Conservation (phyloP, 2,329 filamentous ascomycete species). For the Trichoderma endophyticum region DNA sequence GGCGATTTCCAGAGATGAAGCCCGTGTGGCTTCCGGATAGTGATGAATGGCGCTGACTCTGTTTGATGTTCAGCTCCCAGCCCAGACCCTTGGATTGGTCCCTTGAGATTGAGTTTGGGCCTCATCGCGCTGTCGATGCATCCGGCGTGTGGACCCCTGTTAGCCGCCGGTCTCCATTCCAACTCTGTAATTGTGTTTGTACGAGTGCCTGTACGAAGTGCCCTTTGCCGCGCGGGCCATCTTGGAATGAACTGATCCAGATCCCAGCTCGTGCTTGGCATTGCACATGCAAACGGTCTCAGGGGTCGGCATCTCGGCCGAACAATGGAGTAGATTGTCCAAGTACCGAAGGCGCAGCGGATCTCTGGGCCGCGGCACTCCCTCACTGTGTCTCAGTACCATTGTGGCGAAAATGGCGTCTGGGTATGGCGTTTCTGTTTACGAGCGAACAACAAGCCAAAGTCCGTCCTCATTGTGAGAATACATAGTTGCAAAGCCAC, state of each 20-base stretch:
- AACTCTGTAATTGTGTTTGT: background rate
- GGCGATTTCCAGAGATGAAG: background rate
- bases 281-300: background rate
- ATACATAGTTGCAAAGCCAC: background rate
- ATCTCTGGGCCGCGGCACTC: background rate
- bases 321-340: background rate
- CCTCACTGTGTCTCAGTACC: background rate
- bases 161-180: background rate
- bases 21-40: background rate
- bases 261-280: background rate
- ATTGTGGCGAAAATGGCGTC: background rate
- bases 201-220: background rate
- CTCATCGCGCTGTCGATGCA: background rate
- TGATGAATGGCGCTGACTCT: background rate
- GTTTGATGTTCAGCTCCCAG: background rate
- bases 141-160: background rate
- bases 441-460: background rate
- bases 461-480: background rate
- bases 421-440: background rate
- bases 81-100: background rate
- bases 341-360: background rate
- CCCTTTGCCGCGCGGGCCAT: background rate
- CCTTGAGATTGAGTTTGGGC: background rate
- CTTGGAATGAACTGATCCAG: background rate
- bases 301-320: background rate